Percentiles rank a stretch among this genome's conserved stretches.
These are phyloP conservation scores for Xylariaceae sp. DNA, from an alignment of 2,329 filamentous ascomycete species.

Conservation along the genomic window DNA sequence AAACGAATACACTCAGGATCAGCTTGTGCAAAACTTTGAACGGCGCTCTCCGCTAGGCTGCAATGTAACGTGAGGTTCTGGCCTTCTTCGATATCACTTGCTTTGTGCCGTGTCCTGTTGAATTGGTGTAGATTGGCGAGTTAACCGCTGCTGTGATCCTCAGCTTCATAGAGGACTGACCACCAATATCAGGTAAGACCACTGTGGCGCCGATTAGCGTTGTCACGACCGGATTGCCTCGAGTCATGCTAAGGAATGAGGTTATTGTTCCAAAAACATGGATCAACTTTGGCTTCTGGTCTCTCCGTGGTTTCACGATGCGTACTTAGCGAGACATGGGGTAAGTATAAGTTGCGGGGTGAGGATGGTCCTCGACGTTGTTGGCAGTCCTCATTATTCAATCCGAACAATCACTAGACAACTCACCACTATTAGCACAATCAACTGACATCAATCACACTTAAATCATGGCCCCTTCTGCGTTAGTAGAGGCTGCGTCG, in stretches of 20 bases:
- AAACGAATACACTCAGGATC: too few species aligned
- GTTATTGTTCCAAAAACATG: background rate
- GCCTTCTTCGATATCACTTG: too few species aligned
- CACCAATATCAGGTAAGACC: background rate
- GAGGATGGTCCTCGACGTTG: background rate
- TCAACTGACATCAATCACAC: background rate
- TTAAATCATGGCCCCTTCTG: conserved; percentile 19
- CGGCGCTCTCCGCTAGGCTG: too few species aligned
- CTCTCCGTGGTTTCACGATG: background rate
- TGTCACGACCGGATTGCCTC: background rate
- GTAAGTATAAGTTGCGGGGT: background rate
- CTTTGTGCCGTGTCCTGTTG: too few species aligned
- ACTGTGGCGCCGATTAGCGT: background rate
- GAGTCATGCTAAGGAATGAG: background rate
- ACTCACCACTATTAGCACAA: background rate
- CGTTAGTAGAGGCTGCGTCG: conserved; percentile 6
- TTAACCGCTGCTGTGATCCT: background rate
- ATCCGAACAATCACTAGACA: background rate
- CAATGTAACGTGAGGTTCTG: too few species aligned
- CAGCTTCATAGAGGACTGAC: background rate
- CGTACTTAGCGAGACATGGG: background rate
- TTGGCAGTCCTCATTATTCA: background rate
- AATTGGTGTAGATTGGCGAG: background rate
- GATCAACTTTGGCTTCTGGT: background rate
- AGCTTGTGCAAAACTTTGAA: too few species aligned